Base-by-base conservation (phyloP, 2,329 filamentous ascomycete genomes). In the Penicillium brasilianum region DNA sequence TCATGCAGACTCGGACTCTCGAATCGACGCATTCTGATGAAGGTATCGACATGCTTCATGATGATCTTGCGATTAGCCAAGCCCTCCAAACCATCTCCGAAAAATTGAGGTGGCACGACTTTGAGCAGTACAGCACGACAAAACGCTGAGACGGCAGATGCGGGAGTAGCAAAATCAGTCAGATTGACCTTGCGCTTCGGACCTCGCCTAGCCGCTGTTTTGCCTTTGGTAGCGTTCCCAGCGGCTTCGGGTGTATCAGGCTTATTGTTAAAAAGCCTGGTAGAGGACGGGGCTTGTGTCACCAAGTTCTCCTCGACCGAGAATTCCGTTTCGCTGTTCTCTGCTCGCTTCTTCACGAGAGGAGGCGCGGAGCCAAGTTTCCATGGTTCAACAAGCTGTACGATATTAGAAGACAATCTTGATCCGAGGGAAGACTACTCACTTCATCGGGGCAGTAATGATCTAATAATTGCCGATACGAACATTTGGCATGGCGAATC, bases 1-100 rank as follows among this genome's bases (percentile, higher is more conserved):
- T 94, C 88, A 73, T 97, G 91, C 32, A 99, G 80, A 18, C 87
- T 90, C 68, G 96, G 81, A 59, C 81, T 90, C 75, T 99, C 95
- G 70, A 91, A 97, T 51, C 90, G 88, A 52, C 93, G 86, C 55
- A 97, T 78, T 48, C 82, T 82, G 55, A 98, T 80, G 66, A 98
- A 98, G 4, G 81, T 82, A 71, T 97, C 87, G n/a, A 98, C 80
- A 65, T 87, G 88, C 41, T 80, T 82, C 71, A 92, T 79, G 36
- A 97, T 76, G 0, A 79, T 70, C 0, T 74, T 72, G 62, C 85
- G 83, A 78, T 97, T 97, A 53, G 85, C 79, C 5, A 66, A 58
- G 37, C 84, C 83, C 0, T 77, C 75, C 1, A 82, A 73, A 1
- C 84, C 85, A 18, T 73, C 66, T 0, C 93, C 93, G 87, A 91